Evolutionary conservation across 169 alveolate genomes (phyloP).

Genomic region (Plasmodium chabaudi): DNA sequence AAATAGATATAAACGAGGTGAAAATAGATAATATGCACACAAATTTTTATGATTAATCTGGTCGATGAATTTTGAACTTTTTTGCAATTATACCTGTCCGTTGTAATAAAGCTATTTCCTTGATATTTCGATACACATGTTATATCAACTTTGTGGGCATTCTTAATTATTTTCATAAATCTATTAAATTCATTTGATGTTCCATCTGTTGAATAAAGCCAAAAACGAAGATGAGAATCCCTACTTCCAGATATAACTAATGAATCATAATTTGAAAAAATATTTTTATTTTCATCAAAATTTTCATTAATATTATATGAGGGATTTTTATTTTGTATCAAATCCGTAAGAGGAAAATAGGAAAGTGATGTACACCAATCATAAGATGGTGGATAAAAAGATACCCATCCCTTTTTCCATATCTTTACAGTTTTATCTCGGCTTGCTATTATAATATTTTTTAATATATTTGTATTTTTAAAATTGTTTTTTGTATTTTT

Average conservation of each 20-base stretch:
- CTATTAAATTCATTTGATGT: constrained; percentile 45
- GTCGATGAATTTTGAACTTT: too few species aligned
- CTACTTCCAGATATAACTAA: constrained; percentile 66
- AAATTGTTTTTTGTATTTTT: constrained; percentile 26
- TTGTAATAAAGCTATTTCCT: constrained; percentile 15
- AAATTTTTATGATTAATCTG: too few species aligned
- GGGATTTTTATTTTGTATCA: constrained; percentile 20
- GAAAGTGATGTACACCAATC: constrained; percentile 67
- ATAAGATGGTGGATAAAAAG: constrained; percentile 65
- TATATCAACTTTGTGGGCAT: constrained; percentile 58
- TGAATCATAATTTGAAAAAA: constrained; percentile 32
- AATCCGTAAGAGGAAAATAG: constrained; percentile 27
- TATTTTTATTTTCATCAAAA: constrained; percentile 12
- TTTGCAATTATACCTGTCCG: constrained; percentile 31
- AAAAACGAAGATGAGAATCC: constrained; percentile 66
- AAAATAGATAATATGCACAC: background rate
- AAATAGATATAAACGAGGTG: background rate
- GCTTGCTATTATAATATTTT: constrained; percentile 54
- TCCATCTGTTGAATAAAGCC: constrained; percentile 57
- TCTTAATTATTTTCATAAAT: constrained; percentile 58
- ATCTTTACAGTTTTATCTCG: constrained; percentile 64
- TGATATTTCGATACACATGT: constrained; percentile 39
- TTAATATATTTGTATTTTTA: constrained; percentile 53
- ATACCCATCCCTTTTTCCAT: constrained; percentile 73
- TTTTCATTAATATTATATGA: background rate